Evolutionary conservation across 2,329 filamentous ascomycete species (phyloP), one percentile per base, ranked within the genome.

Genomic region (Calonectria hongkongensis): DNA sequence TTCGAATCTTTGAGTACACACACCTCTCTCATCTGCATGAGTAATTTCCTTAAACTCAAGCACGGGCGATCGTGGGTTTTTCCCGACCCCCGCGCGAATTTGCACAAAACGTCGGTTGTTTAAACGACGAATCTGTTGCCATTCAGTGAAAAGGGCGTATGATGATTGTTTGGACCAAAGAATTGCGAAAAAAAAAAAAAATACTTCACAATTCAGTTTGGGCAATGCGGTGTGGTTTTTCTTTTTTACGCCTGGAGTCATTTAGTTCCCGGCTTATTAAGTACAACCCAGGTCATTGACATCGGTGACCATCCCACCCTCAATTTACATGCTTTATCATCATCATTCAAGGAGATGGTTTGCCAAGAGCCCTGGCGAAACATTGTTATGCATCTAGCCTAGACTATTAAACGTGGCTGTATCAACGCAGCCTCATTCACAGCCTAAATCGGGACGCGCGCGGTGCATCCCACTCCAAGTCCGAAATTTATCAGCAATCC

Each of bases 401-500:
- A 10, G 2, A 25, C 10, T 13, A 39, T 1, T 2, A 18, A 8
- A 15, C 27, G 54, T 41, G 54, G 33, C 54, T 60, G 36, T 41
- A 41, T 25, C 33, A 60, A 41, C 7, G 21, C 33, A 18, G n/a
- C 15, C 16, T 41, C n/a, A n/a, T 36, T 41, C 13, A 25, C 33
- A 56, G 2, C 36, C 21, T 10, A 48, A 12, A n/a, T 8, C 21
- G 45, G 45, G 10, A 48, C 8, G 45, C 16, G 45, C 33, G 25
- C n/a, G 3, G 25, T 21, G 13, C 36, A 60, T 60, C 54, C 54
- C 54, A 60, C 54, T 28, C 18, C 54, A 58, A 27, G 39, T 27
- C 54, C 54, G 54, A 60, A 41, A 60, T 60, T 60, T 41, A 60
- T 60, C 54, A 60, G 54, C 54, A 60, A 41, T 41, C 13, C 13